phyloP scores from a whole-genome alignment of 2,329 filamentous ascomycete genomes.

The Hypomyces perniciosus region DNA sequence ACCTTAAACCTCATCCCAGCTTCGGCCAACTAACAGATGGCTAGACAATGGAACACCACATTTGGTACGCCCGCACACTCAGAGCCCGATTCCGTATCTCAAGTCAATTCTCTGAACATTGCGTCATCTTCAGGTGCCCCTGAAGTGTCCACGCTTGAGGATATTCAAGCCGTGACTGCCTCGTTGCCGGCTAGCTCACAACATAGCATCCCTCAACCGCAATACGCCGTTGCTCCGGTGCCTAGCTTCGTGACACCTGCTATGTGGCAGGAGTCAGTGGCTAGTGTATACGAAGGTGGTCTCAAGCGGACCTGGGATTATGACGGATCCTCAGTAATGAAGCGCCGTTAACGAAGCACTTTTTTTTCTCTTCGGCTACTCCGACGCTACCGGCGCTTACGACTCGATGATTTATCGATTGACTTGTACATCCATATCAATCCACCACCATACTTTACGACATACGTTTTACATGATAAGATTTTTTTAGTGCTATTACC shows the following conservation, averaged over 20 bases:
- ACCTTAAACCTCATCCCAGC: constrained; percentile 1
- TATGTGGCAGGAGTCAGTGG: constrained; percentile 69
- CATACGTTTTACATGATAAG: background rate
- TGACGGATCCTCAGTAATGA: constrained; percentile 32
- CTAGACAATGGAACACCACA: constrained; percentile 88
- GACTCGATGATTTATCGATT: background rate
- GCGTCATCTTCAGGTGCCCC: constrained; percentile 47
- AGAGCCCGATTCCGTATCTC: constrained; percentile 31
- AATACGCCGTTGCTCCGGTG: constrained; percentile 48
- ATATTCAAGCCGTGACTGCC: constrained; percentile 43
- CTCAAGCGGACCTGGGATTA: constrained; percentile 59
- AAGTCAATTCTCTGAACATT: constrained; percentile 47
- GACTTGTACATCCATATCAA: too few relatives aligned
- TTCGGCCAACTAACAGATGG: background rate
- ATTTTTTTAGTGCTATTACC: too few relatives aligned
- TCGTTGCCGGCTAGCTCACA: constrained; percentile 41
- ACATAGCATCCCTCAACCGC: constrained; percentile 39
- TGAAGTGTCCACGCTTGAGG: constrained; percentile 49
- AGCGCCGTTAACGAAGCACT: constrained; percentile 19
- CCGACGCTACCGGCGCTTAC: background rate
- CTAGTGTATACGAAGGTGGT: constrained; percentile 61
- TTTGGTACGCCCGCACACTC: constrained; percentile 63
- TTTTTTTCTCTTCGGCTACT: background rate
- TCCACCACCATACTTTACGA: background rate
- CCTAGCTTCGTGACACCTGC: constrained; percentile 60